Evolutionary conservation across 768 basidiomycete species (phyloP).

Genomic region (Favolaschia claudopus): DNA sequence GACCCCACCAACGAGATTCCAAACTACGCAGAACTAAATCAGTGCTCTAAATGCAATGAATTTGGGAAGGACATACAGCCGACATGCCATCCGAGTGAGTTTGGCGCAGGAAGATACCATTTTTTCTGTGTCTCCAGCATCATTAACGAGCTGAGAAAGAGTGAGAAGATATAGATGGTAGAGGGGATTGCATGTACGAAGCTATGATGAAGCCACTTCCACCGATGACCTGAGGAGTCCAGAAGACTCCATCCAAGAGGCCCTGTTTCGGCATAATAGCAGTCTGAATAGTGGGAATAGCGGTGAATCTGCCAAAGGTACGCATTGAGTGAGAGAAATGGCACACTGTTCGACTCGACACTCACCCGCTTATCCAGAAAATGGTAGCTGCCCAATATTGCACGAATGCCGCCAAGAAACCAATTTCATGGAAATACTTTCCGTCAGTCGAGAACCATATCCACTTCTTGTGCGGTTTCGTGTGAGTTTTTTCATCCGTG

Average conservation of each 20-base stretch:
- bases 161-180: background rate
- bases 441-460: conserved; percentile 47
- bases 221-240: conserved; percentile 70
- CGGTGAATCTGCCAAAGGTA: conserved; percentile 39
- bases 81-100: conserved; percentile 63
- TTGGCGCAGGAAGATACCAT: conserved; percentile 59
- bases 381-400: conserved; percentile 65
- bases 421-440: conserved; percentile 51
- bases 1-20: conserved; percentile 66
- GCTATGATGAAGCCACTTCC: conserved; percentile 66
- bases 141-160: conserved; percentile 41
- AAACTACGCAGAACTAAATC: conserved; percentile 41
- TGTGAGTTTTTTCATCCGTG: conserved; percentile 30
- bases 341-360: background rate
- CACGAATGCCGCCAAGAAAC: conserved; percentile 56
- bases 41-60: background rate
- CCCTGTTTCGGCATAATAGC: conserved; percentile 36
- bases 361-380: conserved; percentile 65
- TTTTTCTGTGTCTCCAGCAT: conserved; percentile 63
- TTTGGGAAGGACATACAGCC: conserved; percentile 39
- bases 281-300: conserved; percentile 44
- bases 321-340: conserved; percentile 4
- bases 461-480: conserved; percentile 36
- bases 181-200: conserved; percentile 32
- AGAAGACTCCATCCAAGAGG: conserved; percentile 58